Base-by-base conservation (phyloP, 169 alveolate genomes). In the Plasmodium coatneyi region DNA sequence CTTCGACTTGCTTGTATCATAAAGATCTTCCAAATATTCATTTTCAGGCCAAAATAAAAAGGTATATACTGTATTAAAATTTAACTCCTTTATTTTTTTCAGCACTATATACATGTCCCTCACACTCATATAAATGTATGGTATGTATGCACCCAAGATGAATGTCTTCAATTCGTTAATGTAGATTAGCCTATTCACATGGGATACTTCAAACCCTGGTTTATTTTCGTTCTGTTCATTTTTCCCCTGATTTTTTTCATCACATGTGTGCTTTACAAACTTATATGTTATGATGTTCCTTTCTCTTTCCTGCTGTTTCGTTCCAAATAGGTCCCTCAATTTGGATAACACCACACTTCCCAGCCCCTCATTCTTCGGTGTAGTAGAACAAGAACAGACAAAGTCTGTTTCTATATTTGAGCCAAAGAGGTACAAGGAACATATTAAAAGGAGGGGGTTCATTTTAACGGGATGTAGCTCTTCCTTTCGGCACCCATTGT, bases 41-140 rank as follows among this genome's bases (percentile, higher is more conserved):
- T 90, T 90, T 80, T 90, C 95, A 43, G 91, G 95, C 95, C 95
- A 90, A 54, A 80, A 90, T 46, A 90, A 80, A 80, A 90, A 90
- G 14, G 95, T 90, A 34, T 90, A 90, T 5, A 90, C 95, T n/a
- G 95, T 90, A 70, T 90, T 90, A 80, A 90, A 90, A 70, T 90
- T 80, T 90, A 90, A 90, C 49, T 90, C 95, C 34, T 90, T 90
- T 78, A 90, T 70, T 70, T 90, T 90, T 80, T 90, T 90, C 72
- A 90, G 70, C 0, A 90, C 92, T 12, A 90, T 81, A 71, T 90
- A 90, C 7, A 90, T 90, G 46, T 90, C 95, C 49, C 95, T 16
- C 32, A 90, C 80, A 80, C 95, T 90, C 95, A 90, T 90, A 90
- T 90, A 81, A 66, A 90, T 80, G 72, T 90, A 90, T 2, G 95